Percentiles rank a stretch among this genome's conserved stretches.
Evolutionary conservation across 345 rosid species (phyloP).

Genomic region (Eucalyptus globulus): DNA sequence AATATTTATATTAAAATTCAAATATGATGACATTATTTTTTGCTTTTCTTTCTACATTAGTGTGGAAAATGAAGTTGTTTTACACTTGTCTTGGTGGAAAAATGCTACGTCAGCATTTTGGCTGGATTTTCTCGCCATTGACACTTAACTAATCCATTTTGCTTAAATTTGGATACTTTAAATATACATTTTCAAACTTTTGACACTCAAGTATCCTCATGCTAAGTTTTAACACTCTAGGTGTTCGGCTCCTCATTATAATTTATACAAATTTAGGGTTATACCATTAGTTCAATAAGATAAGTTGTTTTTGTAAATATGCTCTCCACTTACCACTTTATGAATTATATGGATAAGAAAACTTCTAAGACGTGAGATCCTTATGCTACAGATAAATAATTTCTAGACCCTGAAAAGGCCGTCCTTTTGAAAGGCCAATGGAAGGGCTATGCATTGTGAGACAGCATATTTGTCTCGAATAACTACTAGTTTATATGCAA

Average conservation of each 20-base stretch:
- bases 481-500: too few species aligned
- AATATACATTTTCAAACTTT: too few species aligned
- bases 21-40: accelerated
- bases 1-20: too few species aligned
- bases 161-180: accelerated
- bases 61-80: too few species aligned
- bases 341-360: not conserved
- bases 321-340: not conserved
- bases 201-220: too few species aligned
- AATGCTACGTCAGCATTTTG: accelerated
- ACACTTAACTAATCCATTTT: accelerated
- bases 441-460: too few species aligned
- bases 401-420: too few species aligned
- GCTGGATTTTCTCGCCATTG: accelerated
- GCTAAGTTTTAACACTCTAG: accelerated
- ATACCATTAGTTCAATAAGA: not conserved
- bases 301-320: not conserved
- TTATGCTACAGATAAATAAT: too few species aligned
- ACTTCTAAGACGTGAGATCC: not conserved
- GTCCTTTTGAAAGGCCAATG: too few species aligned
- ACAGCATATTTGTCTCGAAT: too few species aligned
- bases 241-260: accelerated
- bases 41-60: too few species aligned
- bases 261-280: not conserved
- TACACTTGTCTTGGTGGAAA: accelerated